Base-by-base conservation (phyloP, 805 yeast species). In the Wickerhamomyces sydowiorum region DNA sequence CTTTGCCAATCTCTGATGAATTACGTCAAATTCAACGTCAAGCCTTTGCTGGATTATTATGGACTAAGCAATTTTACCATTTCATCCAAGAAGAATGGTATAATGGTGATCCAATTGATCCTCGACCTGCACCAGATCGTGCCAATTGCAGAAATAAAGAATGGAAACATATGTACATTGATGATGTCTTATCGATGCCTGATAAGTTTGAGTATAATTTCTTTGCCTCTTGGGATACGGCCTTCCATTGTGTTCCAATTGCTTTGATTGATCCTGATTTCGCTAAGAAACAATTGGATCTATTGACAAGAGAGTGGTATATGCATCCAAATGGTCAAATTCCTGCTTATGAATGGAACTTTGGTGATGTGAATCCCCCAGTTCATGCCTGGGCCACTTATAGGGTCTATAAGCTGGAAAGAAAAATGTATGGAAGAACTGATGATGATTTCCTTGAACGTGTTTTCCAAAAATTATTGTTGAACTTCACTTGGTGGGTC, bases 311-410 rank as follows among this genome's bases (percentile, higher is more conserved):
- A 57, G 97, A 89, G 64, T 89, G 96, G 96, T 89, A 89, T 60
- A 87, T 88, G 95, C 96, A 91, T 60, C 96, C 96, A 36, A 89
- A 89, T 60, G 97, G 97, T n/a, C 96, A 90, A 64, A 78, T 88
- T 49, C 96, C 97, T 0, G 96, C 96, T 13, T 89, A 89, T 61
- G 97, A 89, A 64, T 89, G 97, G 97, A 89, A 90, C 61, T 89
- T 89, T 56, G 71, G 85, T 47, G 97, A 89, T 62, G 95, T 90
- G n/a, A 89, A 89, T 60, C 97, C 97, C 1, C 97, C 97, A 0
- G 97, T 89, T 28, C 96, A 90, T 60, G 96, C 96, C 0, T 89
- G 96, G 96, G 82, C 96, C 1, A 81, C 90, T 13, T 89, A 80
- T 61, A 74, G 97, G 53, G 86, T 86, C 33, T 89, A 78, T 66